Conservation (phyloP, 1,139 yeast species). For the Pichiaceae sp. region DNA sequence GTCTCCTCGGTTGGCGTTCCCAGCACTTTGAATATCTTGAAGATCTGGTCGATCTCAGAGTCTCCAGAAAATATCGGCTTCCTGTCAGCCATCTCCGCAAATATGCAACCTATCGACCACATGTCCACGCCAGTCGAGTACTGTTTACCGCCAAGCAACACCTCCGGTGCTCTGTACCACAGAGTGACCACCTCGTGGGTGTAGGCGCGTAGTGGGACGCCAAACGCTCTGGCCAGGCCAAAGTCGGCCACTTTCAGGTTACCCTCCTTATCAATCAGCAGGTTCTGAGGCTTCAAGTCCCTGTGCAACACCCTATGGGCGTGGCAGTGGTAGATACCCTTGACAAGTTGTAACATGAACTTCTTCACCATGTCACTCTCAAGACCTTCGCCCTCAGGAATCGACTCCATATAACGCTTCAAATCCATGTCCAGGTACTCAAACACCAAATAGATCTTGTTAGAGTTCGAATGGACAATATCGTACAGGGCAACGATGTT, state of each 20-base stretch:
- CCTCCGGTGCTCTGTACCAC: constrained; percentile 98
- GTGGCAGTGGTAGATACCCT: constrained; percentile 93
- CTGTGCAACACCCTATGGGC: constrained; percentile 92
- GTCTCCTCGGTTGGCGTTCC: constrained; percentile 93
- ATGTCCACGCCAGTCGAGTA: constrained; percentile 97
- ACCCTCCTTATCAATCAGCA: constrained; percentile 91
- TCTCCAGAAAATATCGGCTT: constrained; percentile 97
- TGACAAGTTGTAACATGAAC: constrained; percentile 86
- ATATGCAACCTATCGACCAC: constrained; percentile 98
- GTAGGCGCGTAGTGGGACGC: constrained; percentile 92
- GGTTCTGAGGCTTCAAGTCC: constrained; percentile 93
- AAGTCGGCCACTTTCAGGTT: constrained; percentile 93
- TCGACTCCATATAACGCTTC: constrained; percentile 93
- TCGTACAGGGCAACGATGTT: constrained; percentile 88
- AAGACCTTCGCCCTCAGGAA: constrained; percentile 85
- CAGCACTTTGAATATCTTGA: constrained; percentile 82
- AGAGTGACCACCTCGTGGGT: constrained; percentile 97
- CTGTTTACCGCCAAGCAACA: constrained; percentile 90
- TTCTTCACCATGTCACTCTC: constrained; percentile 87
- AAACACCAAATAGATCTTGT: constrained; percentile 85
- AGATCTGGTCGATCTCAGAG: constrained; percentile 95
- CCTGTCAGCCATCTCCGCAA: constrained; percentile 97
- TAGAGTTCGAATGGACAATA: constrained; percentile 95
- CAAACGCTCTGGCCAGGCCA: constrained; percentile 95
- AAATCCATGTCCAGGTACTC: constrained; percentile 91